Evolutionary conservation across 163 green algal species (phyloP), one percentile per base, ranked within the genome.

Genomic region (Prototheca cutis): DNA sequence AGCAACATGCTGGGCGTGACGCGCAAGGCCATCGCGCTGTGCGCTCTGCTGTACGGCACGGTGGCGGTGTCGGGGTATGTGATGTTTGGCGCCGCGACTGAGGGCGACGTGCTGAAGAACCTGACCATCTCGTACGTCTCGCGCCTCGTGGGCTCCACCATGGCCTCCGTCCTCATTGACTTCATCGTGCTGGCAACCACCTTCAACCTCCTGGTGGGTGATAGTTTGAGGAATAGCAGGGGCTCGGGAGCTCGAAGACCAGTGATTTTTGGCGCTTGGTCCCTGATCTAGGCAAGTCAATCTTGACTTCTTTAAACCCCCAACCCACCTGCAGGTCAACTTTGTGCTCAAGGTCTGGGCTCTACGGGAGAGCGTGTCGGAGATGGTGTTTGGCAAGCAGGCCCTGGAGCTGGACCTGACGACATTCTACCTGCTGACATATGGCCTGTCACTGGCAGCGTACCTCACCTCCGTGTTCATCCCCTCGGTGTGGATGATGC

Each of bases 321-420:
- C 17, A 10, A 45, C 25, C 45, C 17, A 17, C 18, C 45, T n/a
- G 13, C 13, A 52, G 45, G 48, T 67, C n/a, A 77, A 77, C 49
- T 77, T 72, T 33, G 59, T 72, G 31, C 48, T 77, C 23, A 77
- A 77, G 63, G 63, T 72, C 8, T 77, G 69, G 69, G 69, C 69
- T 27, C 45, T 77, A n/a, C 58, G 69, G 4, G 59, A 77, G 24
- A 63, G 51, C 27, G 42, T 61, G 36, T 59, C 36, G 5, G 69
- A 77, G 59, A 36, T 70, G 28, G 42, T 31, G 18, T 49, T 59
- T 23, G 47, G 54, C 5, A 21, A 3, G 23, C 24, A 32, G 3
- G 47, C 34, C 6, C 55, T 42, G 19, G 29, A 54, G 4, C 63
- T 77, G 24, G 4, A 18, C 2, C 2, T 2, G 7, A 2, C 2